Base-by-base conservation (phyloP, 164 flowering plant genomes). In the Paratinospora sagittata region DNA sequence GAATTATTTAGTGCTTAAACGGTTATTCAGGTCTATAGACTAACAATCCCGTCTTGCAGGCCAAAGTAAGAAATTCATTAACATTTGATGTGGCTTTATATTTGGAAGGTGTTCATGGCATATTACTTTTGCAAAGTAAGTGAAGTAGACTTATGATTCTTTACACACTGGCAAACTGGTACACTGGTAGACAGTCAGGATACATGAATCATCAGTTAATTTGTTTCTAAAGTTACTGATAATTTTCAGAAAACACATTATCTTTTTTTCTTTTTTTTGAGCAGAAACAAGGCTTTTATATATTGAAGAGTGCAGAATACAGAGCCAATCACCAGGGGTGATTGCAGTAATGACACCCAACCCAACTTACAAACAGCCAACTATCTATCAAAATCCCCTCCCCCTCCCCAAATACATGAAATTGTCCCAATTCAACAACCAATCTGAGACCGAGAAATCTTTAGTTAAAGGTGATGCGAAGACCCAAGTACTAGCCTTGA, bases 41-140 rank as follows among this genome's bases (percentile, higher is more conserved):
- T 55, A 26, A 68, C n/a, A 34, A 14, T 69, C 37, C 3, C 65
- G 67, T 79, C 27, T 72, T 82, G 75, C 80, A 96, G 99, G 90
- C 81, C 74, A 81, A 81, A 64, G 77, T 80, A 77, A 83, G 76
- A 68, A 78, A 67, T 72, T 70, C 83, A 45, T 73, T 82, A 65
- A 34, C 79, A n/a, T 71, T 86, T 75, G 90, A 90, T 76, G 71
- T 91, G 47, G 79, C 90, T 66, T 79, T 85, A 70, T 96, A 82
- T 78, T 77, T 96, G 81, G 88, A 91, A 81, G 99, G 90, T 75
- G 78, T 93, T 72, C 87, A 86, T 79, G 77, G 80, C 78, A 69
- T 89, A 57, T 72, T 91, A 71, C 83, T 88, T 76, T 71, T 79
- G 74, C 87, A 81, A 80, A 76, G 99, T 93, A 85, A 82, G 92